A percentile compares a stretch with the other conserved stretches of the same genome.
These are phyloP conservation scores for Metarhizium album DNA, from an alignment of 2,329 filamentous ascomycete species.

Conservation along the genomic window DNA sequence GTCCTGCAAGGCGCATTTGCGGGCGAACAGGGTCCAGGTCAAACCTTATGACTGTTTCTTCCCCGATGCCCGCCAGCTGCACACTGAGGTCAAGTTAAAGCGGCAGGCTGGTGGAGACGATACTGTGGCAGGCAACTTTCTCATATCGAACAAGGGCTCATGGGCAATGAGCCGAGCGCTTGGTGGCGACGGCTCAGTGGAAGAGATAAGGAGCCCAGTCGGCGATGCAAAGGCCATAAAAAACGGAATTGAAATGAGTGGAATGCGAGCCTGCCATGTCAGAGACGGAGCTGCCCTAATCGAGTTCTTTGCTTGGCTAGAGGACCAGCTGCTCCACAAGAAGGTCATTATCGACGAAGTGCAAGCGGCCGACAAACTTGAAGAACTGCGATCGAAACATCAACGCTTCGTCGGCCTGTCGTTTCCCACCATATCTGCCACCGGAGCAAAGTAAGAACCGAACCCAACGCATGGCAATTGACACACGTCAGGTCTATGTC, in stretches of 20 bases:
- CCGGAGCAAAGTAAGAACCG: slow-evolving; percentile 56
- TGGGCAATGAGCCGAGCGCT: slow-evolving; percentile 85
- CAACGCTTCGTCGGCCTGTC: slow-evolving; percentile 80
- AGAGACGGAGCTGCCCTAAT: slow-evolving; percentile 84
- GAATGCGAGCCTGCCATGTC: slow-evolving; percentile 90
- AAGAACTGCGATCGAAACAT: slow-evolving; percentile 57
- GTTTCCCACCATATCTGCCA: slow-evolving; percentile 93
- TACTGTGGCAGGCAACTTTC: slow-evolving; percentile 49
- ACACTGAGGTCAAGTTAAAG: slow-evolving; percentile 27
- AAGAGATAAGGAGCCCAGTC: slow-evolving; percentile 79
- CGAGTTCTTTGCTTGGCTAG: slow-evolving; percentile 94
- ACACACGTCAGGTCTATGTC: background rate
- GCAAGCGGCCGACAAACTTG: slow-evolving; percentile 81
- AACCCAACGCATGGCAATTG: background rate
- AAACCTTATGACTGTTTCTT: slow-evolving; percentile 80
- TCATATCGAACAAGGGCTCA: slow-evolving; percentile 80
- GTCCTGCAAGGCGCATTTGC: slow-evolving; percentile 59
- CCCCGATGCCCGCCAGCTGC: slow-evolving; percentile 57
- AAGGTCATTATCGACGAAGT: slow-evolving; percentile 75
- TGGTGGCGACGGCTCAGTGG: slow-evolving; percentile 74
- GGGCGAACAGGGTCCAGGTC: slow-evolving; percentile 57
- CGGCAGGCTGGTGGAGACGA: slow-evolving; percentile 20
- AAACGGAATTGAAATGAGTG: slow-evolving; percentile 78
- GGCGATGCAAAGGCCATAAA: slow-evolving; percentile 90
- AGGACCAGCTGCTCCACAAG: slow-evolving; percentile 71